Evolutionary conservation across 768 basidiomycete species (phyloP).

Genomic region (Tulasnella sp.): DNA sequence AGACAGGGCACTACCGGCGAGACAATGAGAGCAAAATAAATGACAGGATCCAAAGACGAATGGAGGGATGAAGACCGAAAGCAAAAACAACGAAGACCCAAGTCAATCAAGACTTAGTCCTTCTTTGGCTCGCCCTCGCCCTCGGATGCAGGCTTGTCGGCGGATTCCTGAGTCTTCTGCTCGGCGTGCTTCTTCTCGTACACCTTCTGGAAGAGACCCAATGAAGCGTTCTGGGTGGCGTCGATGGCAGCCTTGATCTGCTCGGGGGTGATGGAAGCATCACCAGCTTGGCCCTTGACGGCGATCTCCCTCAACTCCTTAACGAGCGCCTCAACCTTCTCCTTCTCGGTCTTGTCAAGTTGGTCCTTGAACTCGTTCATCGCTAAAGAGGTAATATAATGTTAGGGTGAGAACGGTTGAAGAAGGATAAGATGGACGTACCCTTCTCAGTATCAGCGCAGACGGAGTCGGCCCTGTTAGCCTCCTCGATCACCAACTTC

Average conservation of each 20-base stretch:
- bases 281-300: conserved; percentile 81
- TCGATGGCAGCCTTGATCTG: conserved; percentile 85
- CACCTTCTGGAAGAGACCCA: conserved; percentile 95
- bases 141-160: not conserved
- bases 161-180: conserved; percentile 20
- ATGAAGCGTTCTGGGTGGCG: conserved; percentile 89
- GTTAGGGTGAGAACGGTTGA: conserved; percentile 6
- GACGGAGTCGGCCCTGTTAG: conserved; percentile 94
- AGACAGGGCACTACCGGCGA: not conserved
- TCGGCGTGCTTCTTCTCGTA: conserved; percentile 28
- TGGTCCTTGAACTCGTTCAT: conserved; percentile 98
- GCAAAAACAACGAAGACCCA: not conserved
- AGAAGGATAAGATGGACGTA: conserved; percentile 30
- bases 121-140: not conserved
- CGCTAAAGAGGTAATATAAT: conserved; percentile 38
- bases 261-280: conserved; percentile 73
- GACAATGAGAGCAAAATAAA: not conserved
- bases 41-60: not conserved
- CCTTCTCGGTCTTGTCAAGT: conserved; percentile 84
- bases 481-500: conserved; percentile 82
- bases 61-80: not conserved
- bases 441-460: conserved; percentile 94
- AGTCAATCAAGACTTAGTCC: conserved; percentile 3
- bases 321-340: conserved; percentile 85
- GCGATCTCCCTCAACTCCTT: conserved; percentile 82